A percentile compares a stretch with the other conserved stretches of the same genome.
These are phyloP conservation scores for Umbelopsis sp. DNA, from an alignment of 192 early-diverging fungal genomes.

Conservation along the genomic window DNA sequence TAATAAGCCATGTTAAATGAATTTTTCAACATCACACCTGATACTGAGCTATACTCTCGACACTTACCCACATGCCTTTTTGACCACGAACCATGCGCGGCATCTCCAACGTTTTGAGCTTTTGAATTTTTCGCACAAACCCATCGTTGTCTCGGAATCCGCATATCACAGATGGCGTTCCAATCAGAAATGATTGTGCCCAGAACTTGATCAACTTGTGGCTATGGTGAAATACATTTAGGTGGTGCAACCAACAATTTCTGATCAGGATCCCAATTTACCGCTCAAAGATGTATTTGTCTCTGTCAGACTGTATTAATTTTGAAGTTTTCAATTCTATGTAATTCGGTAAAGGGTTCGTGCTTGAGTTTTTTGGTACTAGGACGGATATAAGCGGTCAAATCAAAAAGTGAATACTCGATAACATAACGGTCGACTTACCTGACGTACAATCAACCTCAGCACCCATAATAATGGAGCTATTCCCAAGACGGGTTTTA, in stretches of 20 bases:
- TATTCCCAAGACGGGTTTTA: constrained; percentile 69
- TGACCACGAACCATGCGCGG: constrained; percentile 76
- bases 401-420: background rate
- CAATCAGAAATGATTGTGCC: constrained; percentile 92
- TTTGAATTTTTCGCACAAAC: constrained; percentile 53
- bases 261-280: constrained; percentile 23
- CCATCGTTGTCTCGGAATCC: constrained; percentile 87
- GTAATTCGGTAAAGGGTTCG: constrained; percentile 65
- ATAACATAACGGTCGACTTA: constrained; percentile 16
- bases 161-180: constrained; percentile 79
- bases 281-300: constrained; percentile 64
- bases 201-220: constrained; percentile 90
- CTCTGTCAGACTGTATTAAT: constrained; percentile 50
- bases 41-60: background rate
- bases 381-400: background rate
- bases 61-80: constrained; percentile 68
- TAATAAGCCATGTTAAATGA: background rate
- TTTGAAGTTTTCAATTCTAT: constrained; percentile 90
- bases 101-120: constrained; percentile 78
- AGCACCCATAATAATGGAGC: constrained; percentile 81
- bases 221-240: constrained; percentile 31
- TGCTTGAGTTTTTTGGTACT: background rate
- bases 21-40: background rate
- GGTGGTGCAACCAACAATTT: background rate
- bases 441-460: constrained; percentile 88